Evolutionary conservation across 768 basidiomycete species (phyloP).

Genomic region (Mycena leptocephala): DNA sequence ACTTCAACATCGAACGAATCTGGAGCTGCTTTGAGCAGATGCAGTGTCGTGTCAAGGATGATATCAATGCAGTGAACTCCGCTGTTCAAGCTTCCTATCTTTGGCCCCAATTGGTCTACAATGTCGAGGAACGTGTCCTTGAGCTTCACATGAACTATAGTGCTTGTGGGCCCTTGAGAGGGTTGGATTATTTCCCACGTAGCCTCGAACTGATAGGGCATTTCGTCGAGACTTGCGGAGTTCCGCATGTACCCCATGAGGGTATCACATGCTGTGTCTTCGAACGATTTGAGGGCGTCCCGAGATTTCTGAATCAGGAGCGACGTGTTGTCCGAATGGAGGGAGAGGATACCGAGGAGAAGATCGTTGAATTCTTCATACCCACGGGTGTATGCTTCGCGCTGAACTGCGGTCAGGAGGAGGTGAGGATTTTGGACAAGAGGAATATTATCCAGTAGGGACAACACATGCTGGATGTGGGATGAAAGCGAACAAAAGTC

Average conservation of each 20-base stretch:
- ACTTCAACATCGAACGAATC: background rate
- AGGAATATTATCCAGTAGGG: too few relatives aligned
- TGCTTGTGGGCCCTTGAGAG: background rate
- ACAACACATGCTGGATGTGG: too few relatives aligned
- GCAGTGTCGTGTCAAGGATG: background rate
- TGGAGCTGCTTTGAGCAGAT: background rate
- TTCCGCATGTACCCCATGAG: background rate
- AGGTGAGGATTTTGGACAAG: too few relatives aligned
- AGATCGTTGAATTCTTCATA: too few relatives aligned
- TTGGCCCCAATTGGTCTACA: background rate
- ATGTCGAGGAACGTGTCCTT: background rate
- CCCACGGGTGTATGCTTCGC: too few relatives aligned
- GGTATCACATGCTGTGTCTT: background rate
- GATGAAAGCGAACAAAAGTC: too few relatives aligned
- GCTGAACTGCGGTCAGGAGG: too few relatives aligned
- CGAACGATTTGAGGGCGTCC: too few relatives aligned
- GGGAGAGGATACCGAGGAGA: too few relatives aligned
- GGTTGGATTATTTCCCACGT: background rate
- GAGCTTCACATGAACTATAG: background rate
- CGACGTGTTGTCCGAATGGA: too few relatives aligned
- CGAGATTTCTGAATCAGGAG: too few relatives aligned
- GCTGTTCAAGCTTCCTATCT: background rate
- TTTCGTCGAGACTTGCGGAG: background rate
- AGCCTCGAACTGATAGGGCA: constrained; percentile 1
- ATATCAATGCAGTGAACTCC: background rate